A percentile compares a stretch with the other conserved stretches of the same genome.
Conservation (phyloP, 2,329 filamentous ascomycete species). For the Fusarium protoensiforme region DNA sequence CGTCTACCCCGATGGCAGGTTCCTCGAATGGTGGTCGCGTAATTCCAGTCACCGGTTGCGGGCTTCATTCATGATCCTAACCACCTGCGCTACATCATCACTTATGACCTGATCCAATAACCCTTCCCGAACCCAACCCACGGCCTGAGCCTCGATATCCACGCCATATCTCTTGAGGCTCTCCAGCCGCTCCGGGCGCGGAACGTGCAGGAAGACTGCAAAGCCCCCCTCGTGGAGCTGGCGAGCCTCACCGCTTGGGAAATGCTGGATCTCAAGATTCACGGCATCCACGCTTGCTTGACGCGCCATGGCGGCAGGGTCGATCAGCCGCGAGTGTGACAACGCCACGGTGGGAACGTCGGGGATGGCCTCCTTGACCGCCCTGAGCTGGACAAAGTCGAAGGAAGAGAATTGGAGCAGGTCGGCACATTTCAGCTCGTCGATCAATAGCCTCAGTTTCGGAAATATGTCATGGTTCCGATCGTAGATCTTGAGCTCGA, state of each 20-base stretch:
- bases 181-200: background rate
- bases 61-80: constrained; percentile 1
- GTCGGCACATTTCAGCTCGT: constrained; percentile 17
- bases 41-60: background rate
- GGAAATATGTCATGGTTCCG: constrained; percentile 8
- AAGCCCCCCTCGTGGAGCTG: constrained; percentile 5
- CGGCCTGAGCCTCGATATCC: constrained; percentile 9
- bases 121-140: constrained; percentile 12
- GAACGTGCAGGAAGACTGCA: constrained; percentile 10
- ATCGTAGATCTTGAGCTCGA: constrained; percentile 21
- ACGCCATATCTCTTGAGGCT: constrained; percentile 7
- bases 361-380: constrained; percentile 14
- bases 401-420: constrained; percentile 13
- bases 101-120: constrained; percentile 13
- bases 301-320: constrained; percentile 4
- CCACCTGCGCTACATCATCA: constrained; percentile 11
- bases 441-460: constrained; percentile 5
- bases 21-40: background rate
- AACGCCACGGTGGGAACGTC: constrained; percentile 5
- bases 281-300: constrained; percentile 12
- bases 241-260: constrained; percentile 10
- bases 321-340: constrained; percentile 12
- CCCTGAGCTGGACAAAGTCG: constrained; percentile 14
- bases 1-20: background rate
- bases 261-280: constrained; percentile 17